Evolutionary conservation across 257 asterid genomes (phyloP).

Genomic region (Anisodus tanguticus): DNA sequence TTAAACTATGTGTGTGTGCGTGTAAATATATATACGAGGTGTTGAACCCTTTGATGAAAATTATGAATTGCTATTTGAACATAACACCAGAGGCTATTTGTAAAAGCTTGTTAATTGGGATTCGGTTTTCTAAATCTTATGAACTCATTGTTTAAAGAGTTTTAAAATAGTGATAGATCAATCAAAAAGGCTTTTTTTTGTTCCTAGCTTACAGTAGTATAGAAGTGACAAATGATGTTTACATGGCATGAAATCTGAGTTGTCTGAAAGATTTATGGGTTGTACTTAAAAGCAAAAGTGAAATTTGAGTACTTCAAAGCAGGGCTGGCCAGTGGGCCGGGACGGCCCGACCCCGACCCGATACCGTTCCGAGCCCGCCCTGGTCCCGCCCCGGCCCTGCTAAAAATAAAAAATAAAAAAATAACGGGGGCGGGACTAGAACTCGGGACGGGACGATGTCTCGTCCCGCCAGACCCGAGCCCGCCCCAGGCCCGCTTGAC

Average conservation of each 20-base stretch:
- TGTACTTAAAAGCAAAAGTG: conserved; percentile 26
- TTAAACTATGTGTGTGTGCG: too few relatives aligned
- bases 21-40: too few relatives aligned
- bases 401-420: too few relatives aligned
- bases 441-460: too few relatives aligned
- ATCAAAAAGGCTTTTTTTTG: conserved; percentile 1
- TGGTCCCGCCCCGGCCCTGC: too few relatives aligned
- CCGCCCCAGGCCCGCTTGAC: too few relatives aligned
- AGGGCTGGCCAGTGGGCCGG: too few relatives aligned
- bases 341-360: too few relatives aligned
- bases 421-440: too few relatives aligned
- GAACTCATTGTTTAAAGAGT: background rate
- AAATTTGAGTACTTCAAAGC: conserved; percentile 24
- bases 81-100: background rate
- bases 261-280: background rate
- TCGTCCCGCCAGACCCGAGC: too few relatives aligned
- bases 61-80: background rate
- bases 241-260: background rate
- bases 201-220: background rate
- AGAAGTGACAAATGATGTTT: conserved; percentile 24
- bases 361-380: too few relatives aligned
- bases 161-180: background rate
- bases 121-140: background rate
- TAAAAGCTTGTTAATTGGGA: background rate
- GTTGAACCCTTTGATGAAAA: too few relatives aligned